These are phyloP conservation scores for Trichothecium sympodiale DNA, from an alignment of 2,329 filamentous ascomycete species.

Conservation along the genomic window DNA sequence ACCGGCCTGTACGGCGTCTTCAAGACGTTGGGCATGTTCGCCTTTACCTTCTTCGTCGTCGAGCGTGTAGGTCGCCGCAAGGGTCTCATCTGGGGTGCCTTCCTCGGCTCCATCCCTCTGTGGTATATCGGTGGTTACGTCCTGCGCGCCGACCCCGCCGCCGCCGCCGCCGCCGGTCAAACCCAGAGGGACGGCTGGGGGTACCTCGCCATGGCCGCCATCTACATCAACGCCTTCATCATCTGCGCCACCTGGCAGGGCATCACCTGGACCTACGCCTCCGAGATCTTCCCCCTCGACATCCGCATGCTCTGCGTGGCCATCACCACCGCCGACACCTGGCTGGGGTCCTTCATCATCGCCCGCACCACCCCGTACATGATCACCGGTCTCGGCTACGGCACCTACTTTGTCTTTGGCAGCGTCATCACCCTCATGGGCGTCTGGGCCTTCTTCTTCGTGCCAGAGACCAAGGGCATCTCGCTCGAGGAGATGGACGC, in stretches of 20 bases:
- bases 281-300: constrained; percentile 33
- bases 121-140: constrained; percentile 28
- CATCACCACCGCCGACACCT: constrained; percentile 22
- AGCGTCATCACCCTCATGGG: constrained; percentile 30
- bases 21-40: constrained; percentile 23
- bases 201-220: constrained; percentile 31
- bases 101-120: constrained; percentile 26
- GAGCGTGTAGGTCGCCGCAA: constrained; percentile 36
- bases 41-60: constrained; percentile 32
- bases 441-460: constrained; percentile 35
- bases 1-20: constrained; percentile 29
- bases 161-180: constrained; percentile 31
- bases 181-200: constrained; percentile 28
- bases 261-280: constrained; percentile 32
- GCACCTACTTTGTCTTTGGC: constrained; percentile 43
- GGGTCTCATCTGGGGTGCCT: constrained; percentile 28
- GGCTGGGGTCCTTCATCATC: constrained; percentile 28
- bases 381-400: constrained; percentile 30
- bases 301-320: constrained; percentile 24
- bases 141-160: constrained; percentile 18
- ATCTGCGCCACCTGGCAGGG: constrained; percentile 30
- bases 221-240: constrained; percentile 30
- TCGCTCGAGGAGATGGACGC: constrained; percentile 37
- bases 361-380: constrained; percentile 28
- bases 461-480: constrained; percentile 41